phyloP scores from a whole-genome alignment of 2,329 filamentous ascomycete genomes.

The Phialophora macrospora region DNA sequence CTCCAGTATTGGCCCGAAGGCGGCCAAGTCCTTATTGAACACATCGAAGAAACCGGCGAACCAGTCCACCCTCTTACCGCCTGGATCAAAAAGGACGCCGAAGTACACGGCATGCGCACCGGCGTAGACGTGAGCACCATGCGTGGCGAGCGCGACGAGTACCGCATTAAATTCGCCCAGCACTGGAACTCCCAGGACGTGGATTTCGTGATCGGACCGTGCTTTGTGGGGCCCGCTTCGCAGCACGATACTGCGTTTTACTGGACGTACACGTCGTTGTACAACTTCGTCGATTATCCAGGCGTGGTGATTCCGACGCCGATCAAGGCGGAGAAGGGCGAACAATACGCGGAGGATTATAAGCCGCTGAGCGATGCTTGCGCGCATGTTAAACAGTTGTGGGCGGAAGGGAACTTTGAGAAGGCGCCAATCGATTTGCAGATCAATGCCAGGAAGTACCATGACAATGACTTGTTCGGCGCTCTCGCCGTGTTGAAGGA shows the following conservation, averaged over 20 bases:
- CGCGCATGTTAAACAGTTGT: conserved; percentile 50
- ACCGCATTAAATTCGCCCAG: conserved; percentile 24
- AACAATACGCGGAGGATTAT: conserved; percentile 42
- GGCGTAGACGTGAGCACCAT: conserved; percentile 35
- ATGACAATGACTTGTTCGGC: conserved; percentile 57
- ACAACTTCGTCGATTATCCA: conserved; percentile 66
- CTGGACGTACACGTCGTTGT: conserved; percentile 68
- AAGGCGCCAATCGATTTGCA: conserved; percentile 60
- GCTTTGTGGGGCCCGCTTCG: conserved; percentile 60
- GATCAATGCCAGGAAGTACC: conserved; percentile 58
- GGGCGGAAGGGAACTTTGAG: conserved; percentile 55
- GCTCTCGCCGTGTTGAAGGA: conserved; percentile 30
- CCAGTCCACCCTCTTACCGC: conserved; percentile 24
- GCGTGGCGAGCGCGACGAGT: conserved; percentile 41
- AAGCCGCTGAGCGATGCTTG: conserved; percentile 46
- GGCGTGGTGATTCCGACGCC: conserved; percentile 59
- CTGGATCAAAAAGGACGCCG: conserved; percentile 27
- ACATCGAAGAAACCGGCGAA: conserved; percentile 23
- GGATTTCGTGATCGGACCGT: conserved; percentile 65
- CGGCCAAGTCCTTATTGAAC: conserved; percentile 6
- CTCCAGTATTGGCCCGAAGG: conserved; percentile 29
- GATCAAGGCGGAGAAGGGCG: conserved; percentile 43
- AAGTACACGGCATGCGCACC: conserved; percentile 22
- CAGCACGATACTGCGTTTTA: conserved; percentile 59
- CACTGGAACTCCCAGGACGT: conserved; percentile 44